phyloP scores from a whole-genome alignment of 176 grass and related monocot genomes.

The Neostapfia colusana region DNA sequence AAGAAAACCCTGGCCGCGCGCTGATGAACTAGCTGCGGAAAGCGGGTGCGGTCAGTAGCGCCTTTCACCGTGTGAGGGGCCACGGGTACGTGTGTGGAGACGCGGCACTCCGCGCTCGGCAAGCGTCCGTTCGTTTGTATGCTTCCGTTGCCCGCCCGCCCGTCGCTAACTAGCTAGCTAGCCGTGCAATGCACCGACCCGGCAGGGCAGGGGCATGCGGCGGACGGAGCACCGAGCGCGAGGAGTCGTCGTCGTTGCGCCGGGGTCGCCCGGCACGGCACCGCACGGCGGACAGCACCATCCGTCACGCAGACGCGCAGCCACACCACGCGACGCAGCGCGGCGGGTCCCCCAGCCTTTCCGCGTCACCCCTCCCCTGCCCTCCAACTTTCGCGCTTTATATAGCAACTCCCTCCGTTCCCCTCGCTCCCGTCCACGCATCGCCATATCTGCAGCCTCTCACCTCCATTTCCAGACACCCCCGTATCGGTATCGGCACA shows the following conservation, averaged over 20 bases:
- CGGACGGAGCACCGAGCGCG: neutral
- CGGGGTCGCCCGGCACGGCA: neutral
- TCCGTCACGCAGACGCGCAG: no score
- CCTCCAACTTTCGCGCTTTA: conserved; percentile 19
- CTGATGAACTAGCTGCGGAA: neutral
- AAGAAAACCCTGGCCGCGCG: neutral
- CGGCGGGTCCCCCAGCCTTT: neutral
- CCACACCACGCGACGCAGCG: neutral
- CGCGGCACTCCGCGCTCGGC: neutral
- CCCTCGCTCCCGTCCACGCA: conserved; percentile 29
- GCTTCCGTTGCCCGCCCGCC: neutral
- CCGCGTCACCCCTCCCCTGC: conserved; percentile 2
- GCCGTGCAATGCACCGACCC: conserved; percentile 35
- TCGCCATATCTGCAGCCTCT: neutral
- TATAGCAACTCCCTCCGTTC: conserved; percentile 24
- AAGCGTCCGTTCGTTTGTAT: neutral
- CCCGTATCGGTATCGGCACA: no score
- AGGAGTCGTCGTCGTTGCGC: neutral
- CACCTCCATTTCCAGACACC: neutral
- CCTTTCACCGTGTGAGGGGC: neutral
- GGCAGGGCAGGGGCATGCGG: conserved; percentile 10
- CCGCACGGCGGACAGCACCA: neutral
- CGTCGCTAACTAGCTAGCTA: neutral
- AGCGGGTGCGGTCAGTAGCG: neutral
- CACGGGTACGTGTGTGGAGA: neutral